A percentile compares a stretch with the other conserved stretches of the same genome.
Conservation (phyloP, 768 basidiomycete species). For the Hericium rajendrae region DNA sequence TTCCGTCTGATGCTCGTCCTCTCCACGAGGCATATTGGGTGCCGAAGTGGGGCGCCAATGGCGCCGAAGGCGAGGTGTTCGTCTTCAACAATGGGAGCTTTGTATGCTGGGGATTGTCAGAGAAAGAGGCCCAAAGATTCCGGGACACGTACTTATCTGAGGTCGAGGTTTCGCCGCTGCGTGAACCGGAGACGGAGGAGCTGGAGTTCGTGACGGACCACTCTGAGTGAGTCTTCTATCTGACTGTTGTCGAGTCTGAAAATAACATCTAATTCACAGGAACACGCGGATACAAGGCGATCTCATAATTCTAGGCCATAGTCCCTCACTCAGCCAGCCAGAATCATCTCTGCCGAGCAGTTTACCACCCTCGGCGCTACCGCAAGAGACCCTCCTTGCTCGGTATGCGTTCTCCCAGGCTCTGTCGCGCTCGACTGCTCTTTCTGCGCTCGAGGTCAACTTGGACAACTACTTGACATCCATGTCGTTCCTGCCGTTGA, state of each 20-base stretch:
- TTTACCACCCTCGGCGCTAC: constrained; percentile 43
- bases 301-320: constrained; percentile 78
- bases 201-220: constrained; percentile 90
- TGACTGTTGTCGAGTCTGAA: not conserved
- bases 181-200: constrained; percentile 76
- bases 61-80: constrained; percentile 71
- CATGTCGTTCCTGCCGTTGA: constrained; percentile 69
- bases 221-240: constrained; percentile 54
- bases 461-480: constrained; percentile 78
- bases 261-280: constrained; percentile 30
- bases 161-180: constrained; percentile 56
- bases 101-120: constrained; percentile 83
- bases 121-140: constrained; percentile 65
- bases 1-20: constrained; percentile 45
- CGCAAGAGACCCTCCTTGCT: constrained; percentile 65
- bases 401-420: constrained; percentile 92
- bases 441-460: constrained; percentile 79
- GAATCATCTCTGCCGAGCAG: constrained; percentile 34
- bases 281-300: constrained; percentile 85
- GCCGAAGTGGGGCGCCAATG: constrained; percentile 47
- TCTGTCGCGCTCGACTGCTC: constrained; percentile 77
- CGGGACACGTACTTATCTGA: constrained; percentile 48
- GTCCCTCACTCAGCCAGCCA: constrained; percentile 43
- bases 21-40: constrained; percentile 78
- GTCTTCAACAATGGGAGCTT: constrained; percentile 83